Evolutionary conservation across 768 basidiomycete species (phyloP).

Genomic region (Calocybe cyanea): DNA sequence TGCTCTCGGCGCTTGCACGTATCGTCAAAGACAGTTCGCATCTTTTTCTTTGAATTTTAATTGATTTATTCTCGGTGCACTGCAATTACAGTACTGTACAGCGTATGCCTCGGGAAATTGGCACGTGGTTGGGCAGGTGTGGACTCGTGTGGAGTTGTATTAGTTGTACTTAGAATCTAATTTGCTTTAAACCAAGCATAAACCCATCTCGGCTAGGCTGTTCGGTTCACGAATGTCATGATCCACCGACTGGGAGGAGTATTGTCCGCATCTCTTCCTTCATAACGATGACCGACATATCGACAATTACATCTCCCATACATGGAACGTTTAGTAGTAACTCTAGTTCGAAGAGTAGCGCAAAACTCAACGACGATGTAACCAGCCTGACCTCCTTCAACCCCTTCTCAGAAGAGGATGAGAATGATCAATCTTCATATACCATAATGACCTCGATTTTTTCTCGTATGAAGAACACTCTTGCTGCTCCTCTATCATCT

Average conservation of each 20-base stretch:
- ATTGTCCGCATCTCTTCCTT: not conserved
- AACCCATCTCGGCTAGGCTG: too few species aligned
- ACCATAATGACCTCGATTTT: slow-evolving; percentile 78
- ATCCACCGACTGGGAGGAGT: not conserved
- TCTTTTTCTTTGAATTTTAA: too few species aligned
- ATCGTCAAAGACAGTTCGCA: too few species aligned
- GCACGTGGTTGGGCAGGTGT: too few species aligned
- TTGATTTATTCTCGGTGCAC: too few species aligned
- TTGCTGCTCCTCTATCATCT: slow-evolving; percentile 63
- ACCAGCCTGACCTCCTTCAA: slow-evolving; percentile 82
- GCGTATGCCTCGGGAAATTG: too few species aligned
- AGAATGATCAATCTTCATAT: slow-evolving; percentile 84
- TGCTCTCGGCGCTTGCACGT: too few species aligned
- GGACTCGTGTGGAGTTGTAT: too few species aligned
- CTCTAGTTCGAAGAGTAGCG: slow-evolving; percentile 61
- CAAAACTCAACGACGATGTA: slow-evolving; percentile 57
- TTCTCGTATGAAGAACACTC: slow-evolving; percentile 76
- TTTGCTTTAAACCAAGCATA: too few species aligned
- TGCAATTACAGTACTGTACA: too few species aligned
- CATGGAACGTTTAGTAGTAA: slow-evolving; percentile 37
- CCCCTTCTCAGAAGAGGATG: slow-evolving; percentile 91
- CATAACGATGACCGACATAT: slow-evolving; percentile 23
- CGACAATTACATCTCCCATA: slow-evolving; percentile 29
- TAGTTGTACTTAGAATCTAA: too few species aligned
- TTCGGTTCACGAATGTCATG: too few species aligned